A percentile compares a stretch with the other conserved stretches of the same genome.
Conservation (phyloP, 2,329 filamentous ascomycete genomes). For the Plenodomus tracheiphilus region DNA sequence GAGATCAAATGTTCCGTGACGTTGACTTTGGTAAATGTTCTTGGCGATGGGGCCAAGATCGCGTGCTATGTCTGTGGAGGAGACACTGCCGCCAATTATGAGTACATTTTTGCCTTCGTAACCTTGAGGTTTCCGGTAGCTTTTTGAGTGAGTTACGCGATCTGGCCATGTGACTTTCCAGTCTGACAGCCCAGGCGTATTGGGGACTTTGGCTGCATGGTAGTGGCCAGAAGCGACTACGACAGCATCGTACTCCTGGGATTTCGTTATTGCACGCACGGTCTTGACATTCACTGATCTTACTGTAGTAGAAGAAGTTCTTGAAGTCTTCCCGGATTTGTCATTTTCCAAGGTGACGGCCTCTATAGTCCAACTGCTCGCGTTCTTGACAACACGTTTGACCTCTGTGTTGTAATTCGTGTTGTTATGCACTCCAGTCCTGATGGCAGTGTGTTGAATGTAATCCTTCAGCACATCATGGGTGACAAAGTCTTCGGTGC, state of each 20-base stretch:
- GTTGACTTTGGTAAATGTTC: constrained; percentile 58
- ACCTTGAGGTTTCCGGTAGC: constrained; percentile 51
- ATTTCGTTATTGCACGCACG: background rate
- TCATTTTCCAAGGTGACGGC: constrained; percentile 49
- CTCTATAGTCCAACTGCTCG: constrained; percentile 55
- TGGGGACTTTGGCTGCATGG: constrained; percentile 54
- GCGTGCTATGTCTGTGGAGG: constrained; percentile 58
- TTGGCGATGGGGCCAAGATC: constrained; percentile 53
- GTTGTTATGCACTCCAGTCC: constrained; percentile 54
- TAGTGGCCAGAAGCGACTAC: constrained; percentile 61
- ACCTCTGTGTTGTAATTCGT: constrained; percentile 65
- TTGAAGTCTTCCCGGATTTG: constrained; percentile 12
- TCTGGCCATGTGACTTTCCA: constrained; percentile 53
- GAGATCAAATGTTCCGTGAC: constrained; percentile 64
- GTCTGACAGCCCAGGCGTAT: constrained; percentile 52
- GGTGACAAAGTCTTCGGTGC: constrained; percentile 62
- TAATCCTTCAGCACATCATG: constrained; percentile 63
- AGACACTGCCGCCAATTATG: constrained; percentile 60
- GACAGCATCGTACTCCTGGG: constrained; percentile 53
- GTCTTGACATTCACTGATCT: fast-evolving
- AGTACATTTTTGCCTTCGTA: constrained; percentile 62
- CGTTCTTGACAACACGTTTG: constrained; percentile 53
- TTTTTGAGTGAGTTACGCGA: constrained; percentile 56
- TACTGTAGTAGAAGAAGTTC: constrained; percentile 5
- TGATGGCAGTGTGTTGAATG: constrained; percentile 60